These are phyloP conservation scores for Allium sativum DNA, from an alignment of 106 monocot species.

Conservation along the genomic window DNA sequence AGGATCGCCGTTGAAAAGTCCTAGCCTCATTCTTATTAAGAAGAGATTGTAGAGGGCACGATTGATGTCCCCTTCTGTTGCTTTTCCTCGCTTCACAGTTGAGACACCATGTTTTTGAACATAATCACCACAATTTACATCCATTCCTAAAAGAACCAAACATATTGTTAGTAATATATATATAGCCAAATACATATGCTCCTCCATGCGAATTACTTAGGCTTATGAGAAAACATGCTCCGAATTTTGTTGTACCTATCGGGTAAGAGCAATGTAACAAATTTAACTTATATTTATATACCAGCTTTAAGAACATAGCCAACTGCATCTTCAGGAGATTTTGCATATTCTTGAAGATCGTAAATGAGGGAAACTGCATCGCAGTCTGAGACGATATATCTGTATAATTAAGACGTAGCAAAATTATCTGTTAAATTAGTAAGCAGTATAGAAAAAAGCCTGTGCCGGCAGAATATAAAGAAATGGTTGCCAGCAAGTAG, in stretches of 20 bases:
- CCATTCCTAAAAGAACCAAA: neutral
- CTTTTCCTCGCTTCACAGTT: slow-evolving; percentile 49
- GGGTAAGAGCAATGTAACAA: too few species aligned
- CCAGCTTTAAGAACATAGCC: slow-evolving; percentile 82
- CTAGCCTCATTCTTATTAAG: slow-evolving; percentile 36
- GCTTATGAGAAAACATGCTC: too few species aligned
- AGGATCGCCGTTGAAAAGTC: slow-evolving; percentile 28
- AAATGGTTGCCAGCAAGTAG: too few species aligned
- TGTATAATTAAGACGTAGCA: neutral
- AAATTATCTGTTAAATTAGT: too few species aligned
- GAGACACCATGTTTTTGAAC: slow-evolving; percentile 38
- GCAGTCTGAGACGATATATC: slow-evolving; percentile 81
- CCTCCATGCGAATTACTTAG: too few species aligned
- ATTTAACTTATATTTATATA: slow-evolving; percentile 1
- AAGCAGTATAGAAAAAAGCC: too few species aligned
- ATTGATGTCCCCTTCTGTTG: slow-evolving; percentile 54
- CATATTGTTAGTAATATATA: too few species aligned
- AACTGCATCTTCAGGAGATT: slow-evolving; percentile 76
- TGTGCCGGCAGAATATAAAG: too few species aligned
- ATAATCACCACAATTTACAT: slow-evolving; percentile 68
- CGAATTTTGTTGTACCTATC: too few species aligned
- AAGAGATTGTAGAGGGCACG: slow-evolving; percentile 85
- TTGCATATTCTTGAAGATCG: slow-evolving; percentile 49
- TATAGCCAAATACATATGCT: too few species aligned
- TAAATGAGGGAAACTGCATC: slow-evolving; percentile 77